Conservation (phyloP, 2,329 filamentous ascomycete genomes). For the Pyricularia grisea region DNA sequence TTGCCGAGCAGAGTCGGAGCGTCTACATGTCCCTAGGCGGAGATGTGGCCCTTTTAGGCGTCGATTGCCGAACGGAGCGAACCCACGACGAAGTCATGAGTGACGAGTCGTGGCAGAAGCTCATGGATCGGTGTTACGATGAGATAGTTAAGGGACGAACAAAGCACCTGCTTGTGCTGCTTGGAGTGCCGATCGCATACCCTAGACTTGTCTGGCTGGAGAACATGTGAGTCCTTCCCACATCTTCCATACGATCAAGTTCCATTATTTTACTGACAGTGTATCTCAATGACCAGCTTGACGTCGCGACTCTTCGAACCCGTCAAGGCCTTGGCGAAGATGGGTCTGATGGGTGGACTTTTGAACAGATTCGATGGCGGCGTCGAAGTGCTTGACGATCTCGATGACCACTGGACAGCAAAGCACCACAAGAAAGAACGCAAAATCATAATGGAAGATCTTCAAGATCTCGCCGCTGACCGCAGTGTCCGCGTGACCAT, state of each 20-base stretch:
- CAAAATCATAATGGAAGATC: constrained; percentile 75
- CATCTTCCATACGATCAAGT: background rate
- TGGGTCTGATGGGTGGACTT: constrained; percentile 69
- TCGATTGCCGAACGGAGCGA: constrained; percentile 88
- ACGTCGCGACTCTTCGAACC: constrained; percentile 82
- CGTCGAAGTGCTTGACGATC: constrained; percentile 81
- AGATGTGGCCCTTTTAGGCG: constrained; percentile 70
- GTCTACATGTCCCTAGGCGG: constrained; percentile 77
- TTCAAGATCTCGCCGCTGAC: constrained; percentile 87
- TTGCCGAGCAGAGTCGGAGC: constrained; percentile 75
- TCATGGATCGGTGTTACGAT: constrained; percentile 76
- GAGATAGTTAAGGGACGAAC: constrained; percentile 79
- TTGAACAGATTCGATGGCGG: constrained; percentile 87
- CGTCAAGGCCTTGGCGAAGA: constrained; percentile 77
- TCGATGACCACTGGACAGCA: constrained; percentile 96
- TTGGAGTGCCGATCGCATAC: constrained; percentile 78
- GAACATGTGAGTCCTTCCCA: constrained; percentile 45
- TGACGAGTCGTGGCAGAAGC: constrained; percentile 72
- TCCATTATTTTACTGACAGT: background rate
- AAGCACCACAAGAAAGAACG: constrained; percentile 90
- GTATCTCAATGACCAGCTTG: constrained; percentile 37
- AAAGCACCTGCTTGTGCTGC: constrained; percentile 78
- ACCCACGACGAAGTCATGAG: constrained; percentile 73
- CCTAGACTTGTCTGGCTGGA: constrained; percentile 67
- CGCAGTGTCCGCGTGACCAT: constrained; percentile 90